Conservation (phyloP, 805 yeast genomes). For the Saccharomycopsis sp. region DNA sequence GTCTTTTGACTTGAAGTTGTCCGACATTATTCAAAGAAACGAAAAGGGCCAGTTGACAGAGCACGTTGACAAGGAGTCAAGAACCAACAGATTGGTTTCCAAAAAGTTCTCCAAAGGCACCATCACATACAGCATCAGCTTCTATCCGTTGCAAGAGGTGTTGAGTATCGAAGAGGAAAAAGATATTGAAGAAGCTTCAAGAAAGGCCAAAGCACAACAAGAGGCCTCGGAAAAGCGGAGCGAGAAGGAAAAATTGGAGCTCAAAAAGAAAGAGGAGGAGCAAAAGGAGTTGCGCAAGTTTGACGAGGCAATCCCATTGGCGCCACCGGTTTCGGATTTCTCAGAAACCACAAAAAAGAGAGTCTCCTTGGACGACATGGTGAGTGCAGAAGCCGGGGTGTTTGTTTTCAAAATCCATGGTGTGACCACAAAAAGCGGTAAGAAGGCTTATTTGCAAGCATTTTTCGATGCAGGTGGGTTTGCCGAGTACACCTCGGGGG, state of each 20-base stretch:
- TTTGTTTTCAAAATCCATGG: conserved; percentile 57
- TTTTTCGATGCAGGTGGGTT: conserved; percentile 71
- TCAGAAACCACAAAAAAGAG: conserved; percentile 34
- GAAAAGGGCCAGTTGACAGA: conserved; percentile 57
- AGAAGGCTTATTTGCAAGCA: conserved; percentile 59
- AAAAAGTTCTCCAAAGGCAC: conserved; percentile 78
- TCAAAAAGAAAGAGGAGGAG: conserved; percentile 26
- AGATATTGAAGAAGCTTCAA: conserved; percentile 41
- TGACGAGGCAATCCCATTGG: conserved; percentile 29
- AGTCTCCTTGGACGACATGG: conserved; percentile 49
- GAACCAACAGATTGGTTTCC: conserved; percentile 55
- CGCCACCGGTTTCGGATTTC: conserved; percentile 22
- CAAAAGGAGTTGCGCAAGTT: conserved; percentile 29
- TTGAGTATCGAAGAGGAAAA: conserved; percentile 62
- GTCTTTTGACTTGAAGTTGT: conserved; percentile 58
- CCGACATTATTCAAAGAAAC: conserved; percentile 57
- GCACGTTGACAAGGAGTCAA: conserved; percentile 44
- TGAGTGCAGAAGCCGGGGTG: conserved; percentile 63
- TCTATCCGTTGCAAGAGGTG: conserved; percentile 79
- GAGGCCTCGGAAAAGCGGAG: conserved; percentile 26
- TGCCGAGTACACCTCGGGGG: conserved; percentile 45
- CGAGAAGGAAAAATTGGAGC: conserved; percentile 26
- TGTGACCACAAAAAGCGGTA: conserved; percentile 41
- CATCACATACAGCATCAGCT: conserved; percentile 63
- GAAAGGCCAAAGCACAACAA: conserved; percentile 30